Percentiles rank a stretch among this genome's conserved stretches.
phyloP scores from a whole-genome alignment of 2,329 filamentous ascomycete species.

The Penicillium verrucosum region DNA sequence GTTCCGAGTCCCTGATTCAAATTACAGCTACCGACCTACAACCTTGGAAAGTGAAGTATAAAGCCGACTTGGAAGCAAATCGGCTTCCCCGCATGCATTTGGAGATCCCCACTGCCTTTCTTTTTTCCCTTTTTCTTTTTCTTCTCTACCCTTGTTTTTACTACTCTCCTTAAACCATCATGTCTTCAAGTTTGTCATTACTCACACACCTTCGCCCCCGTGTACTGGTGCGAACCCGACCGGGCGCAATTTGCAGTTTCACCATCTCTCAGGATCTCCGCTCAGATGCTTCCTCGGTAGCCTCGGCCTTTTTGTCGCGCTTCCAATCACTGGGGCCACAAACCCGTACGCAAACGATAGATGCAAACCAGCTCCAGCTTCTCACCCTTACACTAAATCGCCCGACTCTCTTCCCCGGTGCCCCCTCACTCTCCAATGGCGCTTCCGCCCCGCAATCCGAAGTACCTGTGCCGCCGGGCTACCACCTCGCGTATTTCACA shows the following conservation, averaged over 20 bases:
- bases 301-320: slow-evolving; percentile 42
- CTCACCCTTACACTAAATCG: slow-evolving; percentile 58
- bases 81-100: slow-evolving; percentile 11
- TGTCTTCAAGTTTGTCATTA: not conserved
- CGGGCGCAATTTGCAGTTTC: slow-evolving; percentile 6
- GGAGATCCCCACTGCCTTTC: not conserved
- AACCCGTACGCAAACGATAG: slow-evolving; percentile 52
- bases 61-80: slow-evolving; percentile 6
- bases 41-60: not conserved
- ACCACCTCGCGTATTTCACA: slow-evolving; percentile 64
- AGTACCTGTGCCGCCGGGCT: slow-evolving; percentile 56
- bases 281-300: slow-evolving; percentile 31
- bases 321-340: slow-evolving; percentile 44
- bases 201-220: not conserved
- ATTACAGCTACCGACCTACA: too few species aligned
- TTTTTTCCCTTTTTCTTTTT: not conserved
- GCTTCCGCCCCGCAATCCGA: slow-evolving; percentile 39
- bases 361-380: slow-evolving; percentile 62
- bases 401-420: slow-evolving; percentile 40
- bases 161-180: not conserved
- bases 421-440: slow-evolving; percentile 38
- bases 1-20: not conserved
- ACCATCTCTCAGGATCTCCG: slow-evolving; percentile 3
- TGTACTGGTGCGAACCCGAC: not conserved
- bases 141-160: not conserved